Evolutionary conservation across 2,329 filamentous ascomycete species (phyloP).

Genomic region (Phoma sp.): DNA sequence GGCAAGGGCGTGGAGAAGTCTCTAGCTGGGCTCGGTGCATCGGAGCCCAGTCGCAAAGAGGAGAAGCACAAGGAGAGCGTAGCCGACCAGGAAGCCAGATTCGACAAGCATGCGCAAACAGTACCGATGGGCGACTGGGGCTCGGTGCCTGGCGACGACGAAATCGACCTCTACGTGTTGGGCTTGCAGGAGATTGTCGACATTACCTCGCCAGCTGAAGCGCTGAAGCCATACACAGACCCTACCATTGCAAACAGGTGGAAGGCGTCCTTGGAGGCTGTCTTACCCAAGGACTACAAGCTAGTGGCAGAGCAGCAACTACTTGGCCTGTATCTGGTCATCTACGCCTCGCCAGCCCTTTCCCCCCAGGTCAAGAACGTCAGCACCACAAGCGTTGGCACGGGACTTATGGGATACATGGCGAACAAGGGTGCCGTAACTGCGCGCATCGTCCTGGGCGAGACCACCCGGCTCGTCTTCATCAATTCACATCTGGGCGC

Average conservation of each 20-base stretch:
- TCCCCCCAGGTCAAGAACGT: slow-evolving; percentile 78
- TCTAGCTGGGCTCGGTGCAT: slow-evolving; percentile 61
- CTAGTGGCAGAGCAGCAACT: slow-evolving; percentile 84
- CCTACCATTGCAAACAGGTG: slow-evolving; percentile 75
- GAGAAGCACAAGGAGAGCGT: slow-evolving; percentile 54
- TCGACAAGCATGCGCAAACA: slow-evolving; percentile 52
- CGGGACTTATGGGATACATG: slow-evolving; percentile 89
- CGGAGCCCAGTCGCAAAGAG: slow-evolving; percentile 35
- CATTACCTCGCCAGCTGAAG: slow-evolving; percentile 79
- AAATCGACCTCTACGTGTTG: slow-evolving; percentile 88
- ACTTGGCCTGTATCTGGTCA: slow-evolving; percentile 80
- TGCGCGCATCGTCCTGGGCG: slow-evolving; percentile 82
- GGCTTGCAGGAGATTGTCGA: slow-evolving; percentile 94
- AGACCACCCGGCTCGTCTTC: slow-evolving; percentile 88
- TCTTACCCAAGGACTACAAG: slow-evolving; percentile 78
- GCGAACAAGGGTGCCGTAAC: slow-evolving; percentile 94
- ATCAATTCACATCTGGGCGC: slow-evolving; percentile 92
- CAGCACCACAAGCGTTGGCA: slow-evolving; percentile 84
- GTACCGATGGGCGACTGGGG: slow-evolving; percentile 56
- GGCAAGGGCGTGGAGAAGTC: slow-evolving; percentile 73
- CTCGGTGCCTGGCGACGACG: slow-evolving; percentile 63
- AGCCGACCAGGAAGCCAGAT: slow-evolving; percentile 57
- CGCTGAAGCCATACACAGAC: slow-evolving; percentile 79
- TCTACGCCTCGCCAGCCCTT: slow-evolving; percentile 84
- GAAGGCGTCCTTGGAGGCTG: slow-evolving; percentile 77